Percentiles rank a stretch among this genome's conserved stretches.
phyloP scores from a whole-genome alignment of 352 stramenopile species.

The Globisporangium cylindrosporum region DNA sequence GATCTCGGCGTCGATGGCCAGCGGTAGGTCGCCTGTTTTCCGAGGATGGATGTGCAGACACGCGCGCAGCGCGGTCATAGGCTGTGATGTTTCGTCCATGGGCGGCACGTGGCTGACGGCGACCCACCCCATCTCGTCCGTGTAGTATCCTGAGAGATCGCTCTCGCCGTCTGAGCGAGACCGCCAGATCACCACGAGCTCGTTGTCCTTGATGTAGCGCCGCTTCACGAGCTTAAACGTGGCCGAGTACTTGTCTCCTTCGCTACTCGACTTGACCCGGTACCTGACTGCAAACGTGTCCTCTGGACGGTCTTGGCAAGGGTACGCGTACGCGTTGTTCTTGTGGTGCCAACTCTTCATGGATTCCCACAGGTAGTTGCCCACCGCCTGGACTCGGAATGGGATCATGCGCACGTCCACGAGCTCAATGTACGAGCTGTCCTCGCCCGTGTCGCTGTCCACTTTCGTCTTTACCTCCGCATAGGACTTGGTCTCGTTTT shows the following conservation, averaged over 20 bases:
- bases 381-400: constrained; percentile 12
- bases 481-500: constrained; percentile 10
- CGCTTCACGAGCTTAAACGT: constrained; percentile 19
- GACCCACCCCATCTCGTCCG: constrained; percentile 17
- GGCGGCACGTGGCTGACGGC: constrained; percentile 8
- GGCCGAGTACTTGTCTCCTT: constrained; percentile 9
- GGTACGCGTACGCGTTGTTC: constrained; percentile 10
- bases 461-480: constrained; percentile 9
- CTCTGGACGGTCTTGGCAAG: constrained; percentile 11
- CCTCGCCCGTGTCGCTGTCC: background rate
- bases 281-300: constrained; percentile 19
- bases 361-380: constrained; percentile 18
- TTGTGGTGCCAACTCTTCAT: constrained; percentile 17
- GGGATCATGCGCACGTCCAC: constrained; percentile 18
- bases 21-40: background rate
- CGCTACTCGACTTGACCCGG: background rate
- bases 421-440: constrained; percentile 13
- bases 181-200: constrained; percentile 17
- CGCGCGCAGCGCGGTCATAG: constrained; percentile 12
- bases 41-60: constrained; percentile 14
- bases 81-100: background rate
- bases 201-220: constrained; percentile 14
- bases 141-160: constrained; percentile 9
- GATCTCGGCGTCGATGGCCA: background rate
- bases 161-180: constrained; percentile 15